These are phyloP conservation scores for Sarcocystis neurona DNA, from an alignment of 169 alveolate species.

Conservation along the genomic window DNA sequence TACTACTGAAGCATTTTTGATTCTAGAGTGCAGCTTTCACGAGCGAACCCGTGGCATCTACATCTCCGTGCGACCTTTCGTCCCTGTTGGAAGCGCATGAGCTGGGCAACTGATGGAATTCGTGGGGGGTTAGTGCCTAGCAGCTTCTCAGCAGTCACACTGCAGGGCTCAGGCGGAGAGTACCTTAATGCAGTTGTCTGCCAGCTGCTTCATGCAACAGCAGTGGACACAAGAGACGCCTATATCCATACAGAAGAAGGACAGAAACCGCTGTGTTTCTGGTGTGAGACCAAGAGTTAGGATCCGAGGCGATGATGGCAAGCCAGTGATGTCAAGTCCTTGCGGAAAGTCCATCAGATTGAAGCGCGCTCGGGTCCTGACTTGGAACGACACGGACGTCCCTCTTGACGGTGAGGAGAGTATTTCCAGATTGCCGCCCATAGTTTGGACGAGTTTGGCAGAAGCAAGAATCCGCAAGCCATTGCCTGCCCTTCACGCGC, in stretches of 20 bases:
- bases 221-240: constrained; percentile 39
- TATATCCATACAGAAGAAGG: constrained; percentile 50
- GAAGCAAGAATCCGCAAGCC: constrained; percentile 40
- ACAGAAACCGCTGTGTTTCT: constrained; percentile 36
- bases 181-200: not conserved
- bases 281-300: constrained; percentile 40
- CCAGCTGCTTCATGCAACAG: constrained; percentile 52
- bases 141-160: too few relatives aligned
- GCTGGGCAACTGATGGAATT: too few relatives aligned
- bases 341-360: constrained; percentile 25
- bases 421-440: constrained; percentile 50
- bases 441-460: constrained; percentile 23
- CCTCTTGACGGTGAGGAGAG: constrained; percentile 60
- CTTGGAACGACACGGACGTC: constrained; percentile 36
- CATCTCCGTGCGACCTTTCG: too few relatives aligned
- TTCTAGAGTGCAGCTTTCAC: too few relatives aligned
- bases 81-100: too few relatives aligned
- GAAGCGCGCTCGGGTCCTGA: constrained; percentile 54
- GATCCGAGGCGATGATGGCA: not conserved
- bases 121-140: too few relatives aligned
- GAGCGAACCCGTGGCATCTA: too few relatives aligned
- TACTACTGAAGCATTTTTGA: too few relatives aligned
- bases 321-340: not conserved
- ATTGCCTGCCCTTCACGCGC: constrained; percentile 44
- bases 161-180: too few relatives aligned